These are phyloP conservation scores for Cymbidium sinense DNA, from an alignment of 106 monocot genomes.

Conservation along the genomic window DNA sequence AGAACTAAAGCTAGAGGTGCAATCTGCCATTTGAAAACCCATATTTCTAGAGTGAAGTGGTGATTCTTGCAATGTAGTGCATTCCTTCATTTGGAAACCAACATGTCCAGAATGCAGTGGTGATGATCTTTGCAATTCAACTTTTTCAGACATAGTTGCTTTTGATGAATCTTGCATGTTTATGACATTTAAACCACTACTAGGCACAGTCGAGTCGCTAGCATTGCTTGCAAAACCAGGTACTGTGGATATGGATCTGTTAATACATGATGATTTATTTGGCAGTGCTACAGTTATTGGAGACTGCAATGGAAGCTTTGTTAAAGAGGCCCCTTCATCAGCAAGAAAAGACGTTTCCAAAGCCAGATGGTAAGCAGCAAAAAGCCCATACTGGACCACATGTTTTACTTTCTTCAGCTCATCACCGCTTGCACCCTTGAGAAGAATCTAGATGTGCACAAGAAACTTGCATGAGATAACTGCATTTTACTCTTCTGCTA, in stretches of 20 bases:
- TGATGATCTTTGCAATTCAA: constrained; percentile 7
- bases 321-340: constrained; percentile 69
- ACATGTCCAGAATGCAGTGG: neutral
- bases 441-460: constrained; percentile 37
- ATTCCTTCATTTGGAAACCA: neutral
- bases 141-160: constrained; percentile 3
- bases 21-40: neutral
- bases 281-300: constrained; percentile 66
- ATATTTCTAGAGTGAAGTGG: neutral
- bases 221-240: constrained; percentile 33
- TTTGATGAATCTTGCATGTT: neutral
- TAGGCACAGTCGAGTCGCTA: neutral
- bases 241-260: constrained; percentile 46
- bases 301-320: constrained; percentile 52
- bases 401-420: constrained; percentile 74
- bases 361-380: constrained; percentile 71
- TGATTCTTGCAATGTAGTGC: constrained; percentile 1
- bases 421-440: constrained; percentile 49
- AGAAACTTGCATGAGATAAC: neutral
- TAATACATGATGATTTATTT: constrained; percentile 39
- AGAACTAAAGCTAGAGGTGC: constrained; percentile 5
- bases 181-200: neutral
- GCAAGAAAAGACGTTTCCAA: constrained; percentile 77
- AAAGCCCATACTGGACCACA: constrained; percentile 65
- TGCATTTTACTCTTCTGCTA: neutral